Evolutionary conservation across 345 rosid species (phyloP).

Genomic region (Theobroma cacao): DNA sequence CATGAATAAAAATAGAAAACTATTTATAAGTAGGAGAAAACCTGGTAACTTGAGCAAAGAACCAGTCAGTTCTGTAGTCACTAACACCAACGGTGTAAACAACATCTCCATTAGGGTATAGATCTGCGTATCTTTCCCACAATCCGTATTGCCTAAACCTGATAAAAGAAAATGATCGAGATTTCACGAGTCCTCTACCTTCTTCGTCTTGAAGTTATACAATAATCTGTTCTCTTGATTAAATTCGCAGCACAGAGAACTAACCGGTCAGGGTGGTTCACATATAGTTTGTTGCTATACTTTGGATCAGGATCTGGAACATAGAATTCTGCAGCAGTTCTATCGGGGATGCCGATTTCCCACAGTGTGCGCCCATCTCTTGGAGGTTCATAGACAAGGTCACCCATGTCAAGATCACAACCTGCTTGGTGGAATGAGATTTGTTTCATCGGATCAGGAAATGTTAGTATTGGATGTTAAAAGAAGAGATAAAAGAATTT

Average conservation of each 20-base stretch:
- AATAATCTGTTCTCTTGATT: neutral
- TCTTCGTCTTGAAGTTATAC: neutral
- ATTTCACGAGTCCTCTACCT: neutral
- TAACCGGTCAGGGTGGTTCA: constrained; percentile 64
- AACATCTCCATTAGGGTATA: constrained; percentile 61
- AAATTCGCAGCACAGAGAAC: neutral
- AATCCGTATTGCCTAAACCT: constrained; percentile 87
- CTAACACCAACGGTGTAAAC: constrained; percentile 57
- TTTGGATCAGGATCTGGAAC: constrained; percentile 71
- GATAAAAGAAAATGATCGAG: neutral
- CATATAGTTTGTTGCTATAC: constrained; percentile 60
- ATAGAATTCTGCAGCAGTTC: constrained; percentile 71
- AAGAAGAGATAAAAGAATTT: neutral
- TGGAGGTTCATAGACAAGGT: constrained; percentile 56
- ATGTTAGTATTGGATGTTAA: neutral
- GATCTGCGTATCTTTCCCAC: constrained; percentile 78
- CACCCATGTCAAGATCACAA: constrained; percentile 49
- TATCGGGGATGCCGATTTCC: constrained; percentile 87
- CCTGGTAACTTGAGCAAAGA: constrained; percentile 85
- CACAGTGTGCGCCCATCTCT: constrained; percentile 83
- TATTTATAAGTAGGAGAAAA: constrained; percentile 12
- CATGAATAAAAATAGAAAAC: neutral
- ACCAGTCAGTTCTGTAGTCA: constrained; percentile 75
- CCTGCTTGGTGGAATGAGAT: constrained; percentile 27
- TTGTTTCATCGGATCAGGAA: neutral